Percentiles rank a stretch among this genome's conserved stretches.
Conservation (phyloP, 768 basidiomycete genomes). For the Podaxis carcinomalis region DNA sequence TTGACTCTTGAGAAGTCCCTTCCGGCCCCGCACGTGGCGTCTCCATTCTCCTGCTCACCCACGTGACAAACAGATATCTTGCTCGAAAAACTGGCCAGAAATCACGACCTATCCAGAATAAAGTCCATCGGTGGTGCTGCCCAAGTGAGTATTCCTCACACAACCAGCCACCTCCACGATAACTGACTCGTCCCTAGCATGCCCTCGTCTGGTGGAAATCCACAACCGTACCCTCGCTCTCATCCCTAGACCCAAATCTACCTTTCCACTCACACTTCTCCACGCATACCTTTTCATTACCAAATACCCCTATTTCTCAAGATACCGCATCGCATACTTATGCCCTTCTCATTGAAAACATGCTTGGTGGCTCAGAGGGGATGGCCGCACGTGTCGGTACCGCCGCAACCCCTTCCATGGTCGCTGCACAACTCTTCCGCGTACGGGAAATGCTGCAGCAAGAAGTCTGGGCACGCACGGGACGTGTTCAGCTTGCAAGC, state of each 20-base stretch:
- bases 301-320: slow-evolving; percentile 71
- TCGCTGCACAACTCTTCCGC: slow-evolving; percentile 72
- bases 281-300: slow-evolving; percentile 61
- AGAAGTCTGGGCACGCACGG: slow-evolving; percentile 77
- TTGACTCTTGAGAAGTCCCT: slow-evolving; percentile 16
- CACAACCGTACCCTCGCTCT: slow-evolving; percentile 66
- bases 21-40: slow-evolving; percentile 24
- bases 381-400: slow-evolving; percentile 77
- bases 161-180: not conserved
- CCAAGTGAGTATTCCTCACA: slow-evolving; percentile 45
- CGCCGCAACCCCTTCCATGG: slow-evolving; percentile 62
- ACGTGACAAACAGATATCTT: slow-evolving; percentile 56
- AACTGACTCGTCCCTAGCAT: slow-evolving; percentile 35
- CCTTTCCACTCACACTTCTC: slow-evolving; percentile 68
- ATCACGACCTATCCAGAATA: slow-evolving; percentile 66
- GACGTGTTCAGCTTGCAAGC: slow-evolving; percentile 72
- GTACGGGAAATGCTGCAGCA: slow-evolving; percentile 75
- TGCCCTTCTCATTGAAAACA: slow-evolving; percentile 68
- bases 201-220: slow-evolving; percentile 89
- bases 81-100: slow-evolving; percentile 68
- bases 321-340: slow-evolving; percentile 81
- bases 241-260: slow-evolving; percentile 66
- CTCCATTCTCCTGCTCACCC: slow-evolving; percentile 26
- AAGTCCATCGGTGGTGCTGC: slow-evolving; percentile 76
- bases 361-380: slow-evolving; percentile 72